Conservation (phyloP, 1,284 basidiomycete species). For the Dichomitus squalens region DNA sequence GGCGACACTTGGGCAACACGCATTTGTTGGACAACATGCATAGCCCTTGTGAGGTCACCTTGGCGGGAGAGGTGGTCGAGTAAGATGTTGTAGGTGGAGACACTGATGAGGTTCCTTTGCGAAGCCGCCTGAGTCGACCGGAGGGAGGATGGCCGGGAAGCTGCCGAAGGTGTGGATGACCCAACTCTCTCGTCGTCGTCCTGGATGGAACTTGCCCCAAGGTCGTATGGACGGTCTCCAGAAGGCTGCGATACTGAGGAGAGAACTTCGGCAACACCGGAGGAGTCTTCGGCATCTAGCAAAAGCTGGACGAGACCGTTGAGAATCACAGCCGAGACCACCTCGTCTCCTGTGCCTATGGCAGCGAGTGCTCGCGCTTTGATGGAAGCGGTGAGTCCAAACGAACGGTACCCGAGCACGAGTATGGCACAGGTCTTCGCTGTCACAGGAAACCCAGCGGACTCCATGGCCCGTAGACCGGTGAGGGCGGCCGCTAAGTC, state of each 20-base stretch:
- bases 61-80: conserved; percentile 57
- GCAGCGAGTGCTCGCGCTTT: conserved; percentile 51
- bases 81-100: conserved; percentile 64
- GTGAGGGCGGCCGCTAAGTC: conserved; percentile 57
- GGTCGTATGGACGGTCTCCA: conserved; percentile 20
- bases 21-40: conserved; percentile 53
- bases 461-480: conserved; percentile 55
- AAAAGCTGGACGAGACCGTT: conserved; percentile 66
- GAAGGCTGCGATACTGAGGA: conserved; percentile 46
- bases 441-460: conserved; percentile 54
- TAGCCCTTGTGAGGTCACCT: conserved; percentile 47
- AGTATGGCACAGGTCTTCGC: conserved; percentile 62
- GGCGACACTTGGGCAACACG: conserved; percentile 42
- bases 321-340: conserved; percentile 50
- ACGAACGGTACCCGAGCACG: conserved; percentile 54
- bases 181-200: conserved; percentile 28
- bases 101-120: conserved; percentile 34
- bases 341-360: conserved; percentile 42
- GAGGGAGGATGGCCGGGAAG: not conserved
- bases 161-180: not conserved
- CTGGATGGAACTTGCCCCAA: conserved; percentile 37
- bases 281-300: conserved; percentile 56
- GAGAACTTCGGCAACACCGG: conserved; percentile 47
- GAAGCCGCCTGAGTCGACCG: conserved; percentile 34
- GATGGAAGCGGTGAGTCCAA: conserved; percentile 61